Conservation (phyloP, 352 stramenopile species). For the Phytopythium litorale region DNA sequence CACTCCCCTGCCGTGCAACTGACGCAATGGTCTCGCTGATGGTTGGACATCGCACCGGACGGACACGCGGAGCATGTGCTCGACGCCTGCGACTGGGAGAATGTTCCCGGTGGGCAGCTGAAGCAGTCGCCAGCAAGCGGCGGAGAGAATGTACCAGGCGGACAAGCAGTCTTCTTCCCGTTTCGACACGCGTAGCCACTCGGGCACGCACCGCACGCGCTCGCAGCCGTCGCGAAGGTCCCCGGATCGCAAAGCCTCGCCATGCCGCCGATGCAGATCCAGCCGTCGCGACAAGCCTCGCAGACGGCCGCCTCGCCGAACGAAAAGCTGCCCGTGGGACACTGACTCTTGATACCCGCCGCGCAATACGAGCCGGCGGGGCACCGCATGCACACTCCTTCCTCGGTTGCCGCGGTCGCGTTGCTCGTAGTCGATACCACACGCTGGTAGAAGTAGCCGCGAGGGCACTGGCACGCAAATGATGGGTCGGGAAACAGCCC, state of each 20-base stretch:
- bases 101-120: conserved; percentile 55
- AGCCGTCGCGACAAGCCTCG: conserved; percentile 51
- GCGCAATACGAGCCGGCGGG: conserved; percentile 55
- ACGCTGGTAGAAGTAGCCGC: conserved; percentile 48
- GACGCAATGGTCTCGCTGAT: conserved; percentile 41
- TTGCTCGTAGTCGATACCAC: conserved; percentile 5
- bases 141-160: conserved; percentile 38
- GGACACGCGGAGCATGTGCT: conserved; percentile 1
- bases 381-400: conserved; percentile 39
- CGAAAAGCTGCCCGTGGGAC: conserved; percentile 44
- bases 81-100: conserved; percentile 36
- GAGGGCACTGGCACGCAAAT: conserved; percentile 50
- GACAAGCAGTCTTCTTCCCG: conserved; percentile 39
- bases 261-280: conserved; percentile 56
- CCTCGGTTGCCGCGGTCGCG: not conserved
- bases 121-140: conserved; percentile 39
- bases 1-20: conserved; percentile 36
- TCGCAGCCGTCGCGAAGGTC: conserved; percentile 39
- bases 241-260: conserved; percentile 47
- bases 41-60: not conserved
- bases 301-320: conserved; percentile 53
- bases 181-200: conserved; percentile 56
- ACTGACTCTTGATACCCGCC: conserved; percentile 46
- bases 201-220: conserved; percentile 38
- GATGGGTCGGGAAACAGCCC: conserved; percentile 50